These are phyloP conservation scores for Euphorbia lathyris DNA, from an alignment of 345 rosid genomes.

Conservation along the genomic window DNA sequence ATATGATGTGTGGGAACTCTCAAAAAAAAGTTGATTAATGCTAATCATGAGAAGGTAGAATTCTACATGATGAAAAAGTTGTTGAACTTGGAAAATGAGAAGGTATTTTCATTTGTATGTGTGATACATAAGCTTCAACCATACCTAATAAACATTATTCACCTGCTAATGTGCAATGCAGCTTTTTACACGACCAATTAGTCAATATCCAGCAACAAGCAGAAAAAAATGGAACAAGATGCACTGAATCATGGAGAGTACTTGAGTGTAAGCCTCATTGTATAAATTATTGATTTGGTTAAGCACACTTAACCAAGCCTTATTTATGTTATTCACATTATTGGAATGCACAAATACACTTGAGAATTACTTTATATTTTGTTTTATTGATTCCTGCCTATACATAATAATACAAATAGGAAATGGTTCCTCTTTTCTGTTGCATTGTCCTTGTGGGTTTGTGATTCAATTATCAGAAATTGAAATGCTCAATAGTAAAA, in stretches of 20 bases:
- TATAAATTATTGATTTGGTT: too few species aligned
- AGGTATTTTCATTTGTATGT: conserved; percentile 38
- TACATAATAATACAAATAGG: too few species aligned
- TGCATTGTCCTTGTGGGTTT: too few species aligned
- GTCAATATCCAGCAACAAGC: conserved; percentile 49
- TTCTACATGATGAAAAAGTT: conserved; percentile 40
- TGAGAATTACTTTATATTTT: too few species aligned
- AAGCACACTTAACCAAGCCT: too few species aligned
- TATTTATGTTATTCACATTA: too few species aligned
- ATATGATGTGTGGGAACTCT: conserved; percentile 38
- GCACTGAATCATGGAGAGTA: conserved; percentile 45
- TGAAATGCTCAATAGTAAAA: too few species aligned
- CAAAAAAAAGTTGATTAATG: conserved; percentile 40
- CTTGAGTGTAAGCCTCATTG: conserved; percentile 43
- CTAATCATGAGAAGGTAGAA: conserved; percentile 39
- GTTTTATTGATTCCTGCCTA: too few species aligned
- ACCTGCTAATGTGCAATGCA: conserved; percentile 25
- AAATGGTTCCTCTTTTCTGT: too few species aligned
- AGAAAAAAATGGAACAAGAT: conserved; percentile 41
- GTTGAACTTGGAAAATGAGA: conserved; percentile 55
- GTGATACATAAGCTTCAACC: neutral
- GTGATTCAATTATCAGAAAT: too few species aligned
- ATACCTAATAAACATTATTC: conserved; percentile 9
- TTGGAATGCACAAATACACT: too few species aligned
- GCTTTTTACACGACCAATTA: conserved; percentile 47